phyloP scores from a whole-genome alignment of 169 alveolate species.

The Plasmodium relictum region DNA sequence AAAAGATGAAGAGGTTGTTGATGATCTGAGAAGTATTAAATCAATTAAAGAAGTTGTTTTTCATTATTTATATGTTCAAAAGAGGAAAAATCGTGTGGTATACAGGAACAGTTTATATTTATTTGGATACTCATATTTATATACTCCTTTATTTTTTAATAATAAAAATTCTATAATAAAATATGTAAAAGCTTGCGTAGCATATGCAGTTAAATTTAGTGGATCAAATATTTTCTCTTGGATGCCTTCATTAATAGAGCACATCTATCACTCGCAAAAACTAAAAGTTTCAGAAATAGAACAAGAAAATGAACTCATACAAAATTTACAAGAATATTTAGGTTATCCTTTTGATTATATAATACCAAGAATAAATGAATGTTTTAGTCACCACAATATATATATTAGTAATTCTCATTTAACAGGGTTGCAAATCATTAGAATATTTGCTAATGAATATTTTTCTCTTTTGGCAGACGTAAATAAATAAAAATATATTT shows the following conservation, averaged over 20 bases:
- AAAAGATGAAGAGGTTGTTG: constrained; percentile 39
- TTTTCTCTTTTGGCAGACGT: constrained; percentile 71
- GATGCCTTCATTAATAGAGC: constrained; percentile 75
- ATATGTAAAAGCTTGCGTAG: constrained; percentile 71
- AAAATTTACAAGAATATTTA: constrained; percentile 54
- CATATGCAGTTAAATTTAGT: constrained; percentile 62
- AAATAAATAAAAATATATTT: neutral
- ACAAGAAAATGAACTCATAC: constrained; percentile 49
- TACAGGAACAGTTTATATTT: constrained; percentile 53
- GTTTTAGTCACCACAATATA: constrained; percentile 49
- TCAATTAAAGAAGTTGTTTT: constrained; percentile 55
- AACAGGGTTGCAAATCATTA: constrained; percentile 56
- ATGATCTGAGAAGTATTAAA: constrained; percentile 27
- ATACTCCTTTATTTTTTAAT: constrained; percentile 63
- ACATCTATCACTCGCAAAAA: constrained; percentile 55
- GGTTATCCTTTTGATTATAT: constrained; percentile 61
- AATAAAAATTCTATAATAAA: constrained; percentile 64
- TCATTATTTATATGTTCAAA: constrained; percentile 67
- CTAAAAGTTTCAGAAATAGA: constrained; percentile 39
- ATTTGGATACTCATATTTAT: constrained; percentile 61
- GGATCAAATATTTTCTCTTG: constrained; percentile 53
- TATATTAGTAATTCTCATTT: constrained; percentile 43
- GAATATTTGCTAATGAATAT: constrained; percentile 50
- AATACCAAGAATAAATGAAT: constrained; percentile 62
- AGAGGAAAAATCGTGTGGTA: constrained; percentile 61